phyloP scores from a whole-genome alignment of 2,329 filamentous ascomycete genomes.

The Penicillium sp. region DNA sequence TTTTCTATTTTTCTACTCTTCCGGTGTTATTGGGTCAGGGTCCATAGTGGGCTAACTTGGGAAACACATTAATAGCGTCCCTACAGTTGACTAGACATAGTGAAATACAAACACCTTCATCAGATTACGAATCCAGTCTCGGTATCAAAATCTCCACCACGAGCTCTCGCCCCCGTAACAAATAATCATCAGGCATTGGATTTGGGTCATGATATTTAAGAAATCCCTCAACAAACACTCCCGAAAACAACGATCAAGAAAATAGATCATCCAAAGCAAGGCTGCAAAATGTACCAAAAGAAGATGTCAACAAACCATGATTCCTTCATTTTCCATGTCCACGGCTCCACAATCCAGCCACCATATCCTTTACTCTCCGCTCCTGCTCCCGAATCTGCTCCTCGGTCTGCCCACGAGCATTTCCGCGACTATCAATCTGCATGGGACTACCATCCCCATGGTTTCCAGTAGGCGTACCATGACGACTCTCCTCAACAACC shows the following conservation, averaged over 20 bases:
- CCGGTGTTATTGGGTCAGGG: not conserved
- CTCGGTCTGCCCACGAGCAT: constrained; percentile 67
- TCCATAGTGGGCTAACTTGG: not conserved
- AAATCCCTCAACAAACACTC: constrained; percentile 5
- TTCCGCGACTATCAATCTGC: constrained; percentile 64
- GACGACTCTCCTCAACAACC: constrained; percentile 45
- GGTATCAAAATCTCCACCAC: not conserved
- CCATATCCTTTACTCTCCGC: constrained; percentile 63
- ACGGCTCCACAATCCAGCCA: constrained; percentile 62
- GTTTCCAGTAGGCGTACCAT: constrained; percentile 23
- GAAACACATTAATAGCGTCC: not conserved
- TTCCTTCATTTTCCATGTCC: constrained; percentile 30
- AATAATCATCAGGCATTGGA: constrained; percentile 17
- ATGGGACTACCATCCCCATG: constrained; percentile 38
- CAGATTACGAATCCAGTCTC: not conserved
- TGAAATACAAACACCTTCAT: not conserved
- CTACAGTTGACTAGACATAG: not conserved
- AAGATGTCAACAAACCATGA: not conserved
- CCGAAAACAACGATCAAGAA: not conserved
- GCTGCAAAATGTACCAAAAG: not conserved
- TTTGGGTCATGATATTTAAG: constrained; percentile 19
- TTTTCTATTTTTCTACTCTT: not conserved
- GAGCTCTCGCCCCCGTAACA: not conserved
- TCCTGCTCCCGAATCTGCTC: constrained; percentile 67
- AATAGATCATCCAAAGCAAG: not conserved